phyloP scores from a whole-genome alignment of 805 yeast species.

The Cyberlindnera mycetangii region DNA sequence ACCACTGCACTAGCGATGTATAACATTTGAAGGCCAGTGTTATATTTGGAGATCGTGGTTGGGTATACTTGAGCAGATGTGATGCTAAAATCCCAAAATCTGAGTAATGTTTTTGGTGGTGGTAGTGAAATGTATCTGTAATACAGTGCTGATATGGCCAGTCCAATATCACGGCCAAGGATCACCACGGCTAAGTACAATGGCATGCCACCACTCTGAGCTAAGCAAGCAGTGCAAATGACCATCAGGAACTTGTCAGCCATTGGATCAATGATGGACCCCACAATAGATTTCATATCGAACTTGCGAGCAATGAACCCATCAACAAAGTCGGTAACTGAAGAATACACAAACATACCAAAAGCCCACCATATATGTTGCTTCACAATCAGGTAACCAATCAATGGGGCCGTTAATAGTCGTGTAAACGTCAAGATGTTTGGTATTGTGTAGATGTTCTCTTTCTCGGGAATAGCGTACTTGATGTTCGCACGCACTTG shows the following conservation, averaged over 20 bases:
- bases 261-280: slow-evolving; percentile 89
- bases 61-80: slow-evolving; percentile 89
- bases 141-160: slow-evolving; percentile 70
- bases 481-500: slow-evolving; percentile 32
- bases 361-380: slow-evolving; percentile 65
- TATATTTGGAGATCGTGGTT: slow-evolving; percentile 77
- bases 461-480: slow-evolving; percentile 38
- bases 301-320: slow-evolving; percentile 86
- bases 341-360: slow-evolving; percentile 75
- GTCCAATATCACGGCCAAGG: slow-evolving; percentile 76
- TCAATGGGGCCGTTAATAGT: slow-evolving; percentile 75
- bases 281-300: slow-evolving; percentile 76
- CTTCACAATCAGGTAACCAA: slow-evolving; percentile 74
- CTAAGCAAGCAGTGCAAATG: slow-evolving; percentile 73
- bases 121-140: slow-evolving; percentile 74
- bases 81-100: slow-evolving; percentile 76
- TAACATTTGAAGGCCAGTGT: slow-evolving; percentile 90
- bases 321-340: slow-evolving; percentile 88
- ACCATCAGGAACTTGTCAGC: slow-evolving; percentile 94
- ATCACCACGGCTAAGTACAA: slow-evolving; percentile 62
- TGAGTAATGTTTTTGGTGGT: slow-evolving; percentile 63
- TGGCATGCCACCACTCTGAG: slow-evolving; percentile 70
- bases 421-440: slow-evolving; percentile 81
- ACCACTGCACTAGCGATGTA: slow-evolving; percentile 68
- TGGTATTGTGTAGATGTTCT: slow-evolving; percentile 78